Base-by-base conservation (phyloP, 345 rosid species). In the Lagerstroemia speciosa region DNA sequence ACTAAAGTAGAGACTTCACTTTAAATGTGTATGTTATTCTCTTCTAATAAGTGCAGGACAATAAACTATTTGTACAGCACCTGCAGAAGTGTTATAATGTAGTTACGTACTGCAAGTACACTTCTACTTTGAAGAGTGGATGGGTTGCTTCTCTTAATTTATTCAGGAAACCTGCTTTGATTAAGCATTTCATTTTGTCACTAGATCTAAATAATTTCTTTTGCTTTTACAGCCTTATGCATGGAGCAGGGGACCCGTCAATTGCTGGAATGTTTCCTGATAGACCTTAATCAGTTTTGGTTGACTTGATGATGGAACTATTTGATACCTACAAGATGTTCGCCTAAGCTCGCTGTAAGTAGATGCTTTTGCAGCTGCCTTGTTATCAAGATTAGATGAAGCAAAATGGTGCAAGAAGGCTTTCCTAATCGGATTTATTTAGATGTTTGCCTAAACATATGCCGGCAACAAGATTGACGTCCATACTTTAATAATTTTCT, bases 251-350 rank as follows among this genome's bases (percentile, higher is more conserved):
- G 79, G 98, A 92, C 78, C 96, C 98, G 43, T 92, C 98, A 11
- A 88, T 90, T 29, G 97, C 95, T 50, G 98, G 98, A 83, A 87
- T 90, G 84, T 91, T 92, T 82, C 86, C 90, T 71, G 97, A 92
- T 73, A 90, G 91, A 74, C 92, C 97, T 52, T 92, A 90, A 76
- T 88, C 97, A 55, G 87, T 87, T 84, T 84, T 92, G 85, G 95
- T 92, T 75, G 95, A 90, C 76, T 78, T 92, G 81, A 92, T 92
- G 95, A 81, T 88, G 91, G 97, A 88, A 81, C 89, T 92, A 20
- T 95, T 88, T 37, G 98, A 90, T 72, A 88, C 91, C 11, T 89
- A 84, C 77, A 90, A 87, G 73, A 67, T 88, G 89, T 67, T 74
- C 90, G 71, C 98, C 98, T 16, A 92, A 90, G 79, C 90, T 88